A percentile compares a stretch with the other conserved stretches of the same genome.
phyloP scores from a whole-genome alignment of 2,329 filamentous ascomycete species.

The Claviceps sp. region DNA sequence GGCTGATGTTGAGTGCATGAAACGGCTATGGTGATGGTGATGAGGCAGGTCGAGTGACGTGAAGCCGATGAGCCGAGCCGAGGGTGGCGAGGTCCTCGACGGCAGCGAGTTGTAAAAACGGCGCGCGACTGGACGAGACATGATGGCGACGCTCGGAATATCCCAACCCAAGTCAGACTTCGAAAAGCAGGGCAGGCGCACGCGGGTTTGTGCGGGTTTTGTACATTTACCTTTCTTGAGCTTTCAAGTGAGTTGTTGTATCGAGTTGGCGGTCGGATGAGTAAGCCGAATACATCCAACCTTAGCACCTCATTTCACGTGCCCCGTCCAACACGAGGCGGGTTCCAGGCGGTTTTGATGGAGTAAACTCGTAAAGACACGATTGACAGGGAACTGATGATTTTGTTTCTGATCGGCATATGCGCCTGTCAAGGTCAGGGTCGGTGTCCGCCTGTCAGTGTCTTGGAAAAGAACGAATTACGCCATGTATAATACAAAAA shows the following conservation, averaged over 20 bases:
- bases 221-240: neutral
- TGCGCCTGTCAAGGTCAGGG: no score
- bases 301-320: constrained; percentile 15
- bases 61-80: constrained; percentile 1
- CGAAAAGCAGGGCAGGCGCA: neutral
- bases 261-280: constrained; percentile 1
- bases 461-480: no score
- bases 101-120: constrained; percentile 4
- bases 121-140: constrained; percentile 8
- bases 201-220: neutral
- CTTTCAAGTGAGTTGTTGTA: neutral
- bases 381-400: no score
- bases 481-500: no score
- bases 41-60: neutral
- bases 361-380: no score
- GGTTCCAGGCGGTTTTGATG: no score
- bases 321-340: neutral
- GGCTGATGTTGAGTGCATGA: constrained; percentile 6
- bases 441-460: no score
- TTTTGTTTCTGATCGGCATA: no score
- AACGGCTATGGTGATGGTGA: neutral
- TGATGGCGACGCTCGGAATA: neutral
- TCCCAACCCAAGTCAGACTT: neutral
- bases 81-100: neutral
- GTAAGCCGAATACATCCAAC: constrained; percentile 7